These are phyloP conservation scores for Acacia concinna DNA, from an alignment of 331 rosid genomes.

Conservation along the genomic window DNA sequence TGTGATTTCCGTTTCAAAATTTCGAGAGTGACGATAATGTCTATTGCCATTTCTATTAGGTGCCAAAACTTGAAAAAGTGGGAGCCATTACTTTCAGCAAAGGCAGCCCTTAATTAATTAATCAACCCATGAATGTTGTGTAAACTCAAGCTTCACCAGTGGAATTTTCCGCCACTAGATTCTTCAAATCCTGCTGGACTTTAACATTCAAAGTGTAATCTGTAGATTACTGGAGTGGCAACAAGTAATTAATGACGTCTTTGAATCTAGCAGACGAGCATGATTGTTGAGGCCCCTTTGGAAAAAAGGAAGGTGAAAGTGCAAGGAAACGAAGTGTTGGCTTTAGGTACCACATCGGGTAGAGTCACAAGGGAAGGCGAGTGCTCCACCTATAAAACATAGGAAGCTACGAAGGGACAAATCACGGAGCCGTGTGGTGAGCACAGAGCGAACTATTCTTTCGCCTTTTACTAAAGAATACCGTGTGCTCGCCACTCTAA, in stretches of 20 bases:
- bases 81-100: neutral
- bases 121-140: neutral
- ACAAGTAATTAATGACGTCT: too few species aligned
- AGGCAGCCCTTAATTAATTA: neutral
- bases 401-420: fast-evolving
- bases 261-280: neutral
- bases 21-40: neutral
- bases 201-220: neutral
- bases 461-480: conserved; percentile 40
- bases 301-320: neutral
- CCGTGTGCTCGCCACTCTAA: neutral
- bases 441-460: conserved; percentile 38
- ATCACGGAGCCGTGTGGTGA: conserved; percentile 4
- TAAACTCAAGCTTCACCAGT: neutral
- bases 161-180: neutral
- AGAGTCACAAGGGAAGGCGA: neutral
- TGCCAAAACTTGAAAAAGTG: neutral
- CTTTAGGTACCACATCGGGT: neutral
- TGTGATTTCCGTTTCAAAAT: neutral
- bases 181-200: neutral
- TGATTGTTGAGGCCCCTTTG: neutral
- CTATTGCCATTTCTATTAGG: neutral
- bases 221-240: neutral
- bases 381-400: neutral
- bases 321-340: neutral